Evolutionary conservation across 345 rosid species (phyloP).

Genomic region (Populus tremula): DNA sequence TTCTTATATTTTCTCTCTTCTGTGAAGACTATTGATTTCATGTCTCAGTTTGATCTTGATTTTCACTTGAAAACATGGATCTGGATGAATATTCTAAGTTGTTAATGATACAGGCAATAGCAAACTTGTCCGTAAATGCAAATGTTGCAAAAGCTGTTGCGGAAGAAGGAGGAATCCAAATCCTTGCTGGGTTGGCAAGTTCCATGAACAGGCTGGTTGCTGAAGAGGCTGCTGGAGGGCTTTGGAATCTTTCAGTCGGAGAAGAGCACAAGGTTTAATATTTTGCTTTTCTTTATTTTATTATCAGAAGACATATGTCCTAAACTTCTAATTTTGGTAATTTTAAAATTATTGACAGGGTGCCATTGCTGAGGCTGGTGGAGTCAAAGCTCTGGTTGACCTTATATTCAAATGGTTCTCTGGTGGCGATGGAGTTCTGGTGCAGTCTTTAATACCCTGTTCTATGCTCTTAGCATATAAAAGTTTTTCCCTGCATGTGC

Average conservation of each 20-base stretch:
- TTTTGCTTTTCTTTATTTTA: background rate
- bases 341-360: slow-evolving; percentile 21
- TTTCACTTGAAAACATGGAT: background rate
- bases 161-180: slow-evolving; percentile 33
- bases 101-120: slow-evolving; percentile 31
- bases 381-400: slow-evolving; percentile 40
- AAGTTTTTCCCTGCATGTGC: background rate
- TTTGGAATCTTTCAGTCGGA: slow-evolving; percentile 49
- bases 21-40: slow-evolving; percentile 1
- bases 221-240: slow-evolving; percentile 47
- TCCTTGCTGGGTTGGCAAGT: slow-evolving; percentile 34
- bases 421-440: slow-evolving; percentile 33
- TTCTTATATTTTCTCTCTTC: background rate
- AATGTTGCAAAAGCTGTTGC: slow-evolving; percentile 41
- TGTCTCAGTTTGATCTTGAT: slow-evolving; percentile 9
- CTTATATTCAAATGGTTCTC: slow-evolving; percentile 36
- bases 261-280: slow-evolving; percentile 41
- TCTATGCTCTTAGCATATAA: background rate
- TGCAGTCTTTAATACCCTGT: background rate
- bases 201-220: slow-evolving; percentile 39
- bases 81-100: background rate
- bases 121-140: slow-evolving; percentile 40
- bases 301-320: background rate
- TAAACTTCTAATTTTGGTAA: background rate
- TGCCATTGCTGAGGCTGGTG: slow-evolving; percentile 41